Base-by-base conservation (phyloP, 2,329 filamentous ascomycete genomes). In the Neofusicoccum kwambonambiense region DNA sequence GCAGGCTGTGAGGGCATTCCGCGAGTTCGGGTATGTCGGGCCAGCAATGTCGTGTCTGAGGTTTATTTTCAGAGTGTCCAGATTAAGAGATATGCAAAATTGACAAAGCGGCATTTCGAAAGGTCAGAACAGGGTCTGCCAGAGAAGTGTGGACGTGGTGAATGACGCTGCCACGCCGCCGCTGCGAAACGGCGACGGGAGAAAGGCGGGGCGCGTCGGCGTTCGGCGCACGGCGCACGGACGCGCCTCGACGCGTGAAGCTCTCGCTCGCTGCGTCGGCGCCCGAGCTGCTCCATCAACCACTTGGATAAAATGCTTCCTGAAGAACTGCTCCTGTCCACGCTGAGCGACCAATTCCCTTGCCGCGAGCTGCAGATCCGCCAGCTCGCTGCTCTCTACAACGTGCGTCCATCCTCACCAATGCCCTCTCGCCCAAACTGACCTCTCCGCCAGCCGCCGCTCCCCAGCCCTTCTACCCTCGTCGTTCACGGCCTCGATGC, bases 401-500 rank as follows among this genome's bases (percentile, higher is more conserved):
- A 78, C 42, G 82, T 83, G 70, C 39, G 77, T 50, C 27, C 44
- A 41, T 37, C 19, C 42, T 49, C 58, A 31, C 44, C 42, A 37
- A 39, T 31, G 27, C 37, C 13, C 49, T 15, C 39, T 19, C 47
- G 37, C 45, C 49, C 4, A 47, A 12, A 47, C 70, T 75, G 69
- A 76, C 62, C 60, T 19, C 35, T 34, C 31, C 4, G 41, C 31
- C 73, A 91, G 87, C 85, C 87, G 22, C 77, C 80, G 52, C 83
- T 89, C n/a, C 89, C 91, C 35, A 89, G 87, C 64, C 90, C 90
- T 64, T 82, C 87, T 11, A 90, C 91, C 66, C 76, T 97, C 11
- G 87, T 97, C 22, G 77, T 96, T 56, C 89, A 98, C 76, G 95
- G 95, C 58, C 87, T 93, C 35, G 89, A 93, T 72, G 90, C 92